Conservation (phyloP, 768 basidiomycete species). For the Lactarius sanguifluus region DNA sequence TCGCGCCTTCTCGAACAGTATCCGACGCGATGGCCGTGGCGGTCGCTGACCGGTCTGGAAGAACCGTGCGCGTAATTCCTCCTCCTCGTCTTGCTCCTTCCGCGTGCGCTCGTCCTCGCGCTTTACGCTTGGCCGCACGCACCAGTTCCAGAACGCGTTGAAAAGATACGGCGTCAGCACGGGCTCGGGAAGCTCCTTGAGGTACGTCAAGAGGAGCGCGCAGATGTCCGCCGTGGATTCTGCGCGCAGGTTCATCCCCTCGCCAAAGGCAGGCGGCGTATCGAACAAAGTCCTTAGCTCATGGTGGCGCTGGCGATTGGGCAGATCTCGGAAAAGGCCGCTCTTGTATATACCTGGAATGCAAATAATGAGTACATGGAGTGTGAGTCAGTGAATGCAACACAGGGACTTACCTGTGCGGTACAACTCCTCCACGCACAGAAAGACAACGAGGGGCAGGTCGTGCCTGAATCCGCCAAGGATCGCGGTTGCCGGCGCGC, state of each 20-base stretch:
- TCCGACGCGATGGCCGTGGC: constrained; percentile 17
- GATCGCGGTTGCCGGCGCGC: constrained; percentile 37
- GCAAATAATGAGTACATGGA: constrained; percentile 1
- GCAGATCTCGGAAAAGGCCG: constrained; percentile 45
- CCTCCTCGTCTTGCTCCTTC: constrained; percentile 37
- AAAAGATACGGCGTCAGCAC: constrained; percentile 45
- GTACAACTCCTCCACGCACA: constrained; percentile 49
- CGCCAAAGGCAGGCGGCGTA: constrained; percentile 34
- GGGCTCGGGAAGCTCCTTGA: constrained; percentile 48
- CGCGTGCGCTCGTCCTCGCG: constrained; percentile 37
- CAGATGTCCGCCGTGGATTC: constrained; percentile 44
- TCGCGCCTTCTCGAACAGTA: constrained; percentile 18
- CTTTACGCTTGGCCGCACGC: constrained; percentile 44
- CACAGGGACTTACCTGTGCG: constrained; percentile 39
- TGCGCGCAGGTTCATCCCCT: constrained; percentile 29
- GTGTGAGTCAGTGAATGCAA: background rate
- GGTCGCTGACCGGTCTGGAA: constrained; percentile 33
- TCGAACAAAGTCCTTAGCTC: constrained; percentile 44
- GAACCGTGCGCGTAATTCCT: constrained; percentile 35
- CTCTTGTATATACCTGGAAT: constrained; percentile 44
- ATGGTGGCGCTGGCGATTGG: constrained; percentile 42
- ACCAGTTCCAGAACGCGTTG: constrained; percentile 45
- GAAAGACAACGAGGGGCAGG: constrained; percentile 42
- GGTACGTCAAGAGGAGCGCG: constrained; percentile 48
- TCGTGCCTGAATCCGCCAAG: constrained; percentile 42